Percentiles rank a stretch among this genome's conserved stretches.
These are phyloP conservation scores for Neonectria magnoliae DNA, from an alignment of 2,329 filamentous ascomycete genomes.

Conservation along the genomic window DNA sequence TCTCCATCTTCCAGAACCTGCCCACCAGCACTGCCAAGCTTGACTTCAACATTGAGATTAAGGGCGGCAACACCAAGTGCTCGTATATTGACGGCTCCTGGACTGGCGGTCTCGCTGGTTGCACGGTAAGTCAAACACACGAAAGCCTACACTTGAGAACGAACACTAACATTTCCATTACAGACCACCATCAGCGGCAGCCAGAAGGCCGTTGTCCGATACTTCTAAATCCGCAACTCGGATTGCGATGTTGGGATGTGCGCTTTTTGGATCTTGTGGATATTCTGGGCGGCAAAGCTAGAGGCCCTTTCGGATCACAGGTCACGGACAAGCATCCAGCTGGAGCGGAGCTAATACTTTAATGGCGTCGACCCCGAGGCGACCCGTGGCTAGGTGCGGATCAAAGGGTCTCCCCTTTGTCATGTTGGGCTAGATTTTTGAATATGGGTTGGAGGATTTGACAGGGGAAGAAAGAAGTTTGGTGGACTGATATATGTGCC, in stretches of 20 bases:
- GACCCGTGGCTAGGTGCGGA: slow-evolving; percentile 18
- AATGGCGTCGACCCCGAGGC: slow-evolving; percentile 6
- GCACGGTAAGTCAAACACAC: slow-evolving; percentile 78
- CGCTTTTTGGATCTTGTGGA: slow-evolving; percentile 48
- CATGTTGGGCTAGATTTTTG: slow-evolving; percentile 35
- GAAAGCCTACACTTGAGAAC: not conserved
- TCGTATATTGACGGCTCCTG: slow-evolving; percentile 73
- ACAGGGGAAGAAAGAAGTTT: slow-evolving; percentile 30
- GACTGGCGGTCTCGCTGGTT: slow-evolving; percentile 68
- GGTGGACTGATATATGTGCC: slow-evolving; percentile 30
- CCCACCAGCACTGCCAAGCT: slow-evolving; percentile 77
- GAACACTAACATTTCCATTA: slow-evolving; percentile 31
- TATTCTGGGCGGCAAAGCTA: slow-evolving; percentile 44
- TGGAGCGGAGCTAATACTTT: slow-evolving; percentile 24
- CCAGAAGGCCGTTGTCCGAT: slow-evolving; percentile 56
- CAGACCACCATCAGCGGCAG: slow-evolving; percentile 57
- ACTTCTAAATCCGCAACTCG: slow-evolving; percentile 47
- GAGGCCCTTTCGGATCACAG: slow-evolving; percentile 32
- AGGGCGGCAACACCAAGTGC: slow-evolving; percentile 70
- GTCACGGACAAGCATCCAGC: slow-evolving; percentile 28
- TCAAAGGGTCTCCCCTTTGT: slow-evolving; percentile 35
- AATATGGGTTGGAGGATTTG: slow-evolving; percentile 31
- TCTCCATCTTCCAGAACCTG: slow-evolving; percentile 86
- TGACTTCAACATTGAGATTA: slow-evolving; percentile 82
- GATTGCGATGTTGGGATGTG: slow-evolving; percentile 32